Evolutionary conservation across 345 rosid genomes (phyloP), one percentile per base, ranked within the genome.

Genomic region (Geranium brycei): DNA sequence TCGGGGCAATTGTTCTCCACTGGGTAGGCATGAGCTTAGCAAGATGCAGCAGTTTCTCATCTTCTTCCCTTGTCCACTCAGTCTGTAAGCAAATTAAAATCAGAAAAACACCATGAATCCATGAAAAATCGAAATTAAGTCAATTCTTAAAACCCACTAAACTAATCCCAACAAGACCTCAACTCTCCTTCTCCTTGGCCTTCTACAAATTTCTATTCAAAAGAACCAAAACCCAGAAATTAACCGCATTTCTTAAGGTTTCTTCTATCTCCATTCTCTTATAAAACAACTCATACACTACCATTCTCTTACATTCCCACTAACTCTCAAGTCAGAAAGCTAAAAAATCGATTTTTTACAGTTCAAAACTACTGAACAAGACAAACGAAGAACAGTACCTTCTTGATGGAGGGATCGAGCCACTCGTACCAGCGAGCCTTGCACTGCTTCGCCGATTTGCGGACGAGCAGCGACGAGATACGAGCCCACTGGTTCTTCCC

Each of bases 371-470:
- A 47, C 53, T 0, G 15, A 47, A 47, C 41, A 4, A 35, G 3
- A 32, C 38, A 32, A 32, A 2, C 38, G 3, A 32, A 32, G 41
- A 35, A 47, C 53, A 47, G 5, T 41, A 85, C 99, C 91, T 95
- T 95, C 74, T 91, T 95, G 71, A 95, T 91, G 51, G 99, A 95
- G 23, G 97, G 99, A 68, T 95, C 99, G 64, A 91, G 99, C 99
- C 99, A 95, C 81, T 95, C 99, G 64, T 95, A 91, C 99, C 97
- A 95, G 35, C 99, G 96, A 76, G 99, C 99, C 69, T 95, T 95
- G 73, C 99, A 91, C 83, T 95, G 97, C 82, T 95, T 95, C 12
- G 99, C 99, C 3, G 99, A 95, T 69, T 95, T 95, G 17, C 99
- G 99, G 68, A 95, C 97, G 17, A 91, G 92, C 28, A 91, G 91